These are phyloP conservation scores for Syzygium aromaticum DNA, from an alignment of 345 rosid species.

Conservation along the genomic window DNA sequence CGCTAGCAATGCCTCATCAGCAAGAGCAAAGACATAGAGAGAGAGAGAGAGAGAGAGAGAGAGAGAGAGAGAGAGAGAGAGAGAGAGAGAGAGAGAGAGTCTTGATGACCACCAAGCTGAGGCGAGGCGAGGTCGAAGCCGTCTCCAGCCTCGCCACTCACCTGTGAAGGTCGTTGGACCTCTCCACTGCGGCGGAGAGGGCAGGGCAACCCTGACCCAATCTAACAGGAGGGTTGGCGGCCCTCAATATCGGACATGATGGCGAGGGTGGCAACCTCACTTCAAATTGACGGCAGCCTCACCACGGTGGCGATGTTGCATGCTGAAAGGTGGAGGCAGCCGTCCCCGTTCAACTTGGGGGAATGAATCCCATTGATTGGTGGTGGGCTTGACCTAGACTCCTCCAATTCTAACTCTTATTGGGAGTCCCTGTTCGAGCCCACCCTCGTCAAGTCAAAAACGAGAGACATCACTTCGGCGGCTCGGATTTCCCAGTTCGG, in stretches of 20 bases:
- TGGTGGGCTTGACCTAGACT: background rate
- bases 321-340: background rate
- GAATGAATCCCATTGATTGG: background rate
- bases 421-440: background rate
- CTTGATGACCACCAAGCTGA: background rate
- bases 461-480: background rate
- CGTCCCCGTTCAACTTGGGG: background rate
- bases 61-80: background rate
- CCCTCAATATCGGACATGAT: background rate
- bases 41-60: background rate
- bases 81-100: background rate
- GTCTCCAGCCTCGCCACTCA: background rate
- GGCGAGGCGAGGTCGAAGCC: background rate
- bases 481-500: background rate
- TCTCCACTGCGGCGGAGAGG: background rate
- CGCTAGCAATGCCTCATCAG: too few relatives aligned
- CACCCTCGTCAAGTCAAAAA: background rate
- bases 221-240: accelerated
- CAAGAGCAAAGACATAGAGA: background rate
- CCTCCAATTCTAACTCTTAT: background rate
- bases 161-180: background rate
- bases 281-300: background rate
- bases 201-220: background rate
- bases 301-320: accelerated
- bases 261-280: background rate